Evolutionary conservation across 2,329 filamentous ascomycete genomes (phyloP).

Genomic region (Trichophyton verrucosum): DNA sequence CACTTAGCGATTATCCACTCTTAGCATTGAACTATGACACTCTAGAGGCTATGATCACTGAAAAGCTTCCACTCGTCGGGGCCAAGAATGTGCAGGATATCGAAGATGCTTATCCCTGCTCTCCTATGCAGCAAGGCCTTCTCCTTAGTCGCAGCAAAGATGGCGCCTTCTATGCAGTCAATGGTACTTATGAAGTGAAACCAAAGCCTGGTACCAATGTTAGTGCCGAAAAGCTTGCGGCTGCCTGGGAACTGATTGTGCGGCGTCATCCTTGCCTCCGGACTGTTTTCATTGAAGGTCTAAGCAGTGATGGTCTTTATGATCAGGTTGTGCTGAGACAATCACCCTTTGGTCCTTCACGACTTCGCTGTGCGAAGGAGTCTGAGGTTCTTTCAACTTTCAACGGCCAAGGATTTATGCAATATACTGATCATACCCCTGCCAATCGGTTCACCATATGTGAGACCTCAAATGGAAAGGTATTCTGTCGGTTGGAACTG

Average conservation of each 20-base stretch:
- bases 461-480: conserved; percentile 24
- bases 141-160: conserved; percentile 25
- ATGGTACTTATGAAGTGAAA: conserved; percentile 27
- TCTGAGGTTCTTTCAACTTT: conserved; percentile 21
- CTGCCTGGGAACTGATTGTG: conserved; percentile 24
- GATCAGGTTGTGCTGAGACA: conserved; percentile 26
- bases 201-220: conserved; percentile 13
- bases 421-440: conserved; percentile 22
- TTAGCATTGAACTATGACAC: conserved; percentile 33
- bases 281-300: conserved; percentile 27
- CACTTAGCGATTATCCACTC: conserved; percentile 35
- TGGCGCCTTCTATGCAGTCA: conserved; percentile 26
- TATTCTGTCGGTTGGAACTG: conserved; percentile 39
- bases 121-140: conserved; percentile 28
- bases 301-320: conserved; percentile 23
- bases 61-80: conserved; percentile 28
- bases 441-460: conserved; percentile 38
- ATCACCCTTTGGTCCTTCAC: conserved; percentile 18
- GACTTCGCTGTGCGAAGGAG: conserved; percentile 22
- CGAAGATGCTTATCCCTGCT: conserved; percentile 34
- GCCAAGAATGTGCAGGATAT: conserved; percentile 21
- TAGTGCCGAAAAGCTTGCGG: conserved; percentile 18
- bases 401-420: conserved; percentile 19
- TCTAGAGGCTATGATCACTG: conserved; percentile 26
- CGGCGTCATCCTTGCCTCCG: conserved; percentile 25